Percentiles rank a stretch among this genome's conserved stretches.
phyloP scores from a whole-genome alignment of 2,329 filamentous ascomycete species.

The Ophiostoma angusticollis region DNA sequence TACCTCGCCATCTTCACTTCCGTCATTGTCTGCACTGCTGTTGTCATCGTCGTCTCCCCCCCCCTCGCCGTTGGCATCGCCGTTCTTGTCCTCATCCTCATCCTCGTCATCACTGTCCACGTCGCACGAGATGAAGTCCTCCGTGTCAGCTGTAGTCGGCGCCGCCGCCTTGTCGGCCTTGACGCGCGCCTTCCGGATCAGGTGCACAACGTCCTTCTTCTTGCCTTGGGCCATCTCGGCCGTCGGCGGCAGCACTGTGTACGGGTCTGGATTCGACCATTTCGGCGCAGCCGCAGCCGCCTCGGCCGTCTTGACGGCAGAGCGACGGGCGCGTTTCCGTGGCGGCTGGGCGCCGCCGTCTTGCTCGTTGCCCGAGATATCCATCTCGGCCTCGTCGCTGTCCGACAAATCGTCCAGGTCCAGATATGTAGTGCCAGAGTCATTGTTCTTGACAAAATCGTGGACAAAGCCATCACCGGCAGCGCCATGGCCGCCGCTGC shows the following conservation, averaged over 20 bases:
- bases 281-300: constrained; percentile 38
- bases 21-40: constrained; percentile 1
- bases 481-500: constrained; percentile 15
- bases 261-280: constrained; percentile 95
- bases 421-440: constrained; percentile 38
- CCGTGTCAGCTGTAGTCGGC: constrained; percentile 42
- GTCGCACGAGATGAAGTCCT: constrained; percentile 86
- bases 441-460: constrained; percentile 31
- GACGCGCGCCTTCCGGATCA: constrained; percentile 81
- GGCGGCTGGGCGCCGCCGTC: constrained; percentile 16
- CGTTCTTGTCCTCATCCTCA: constrained; percentile 10
- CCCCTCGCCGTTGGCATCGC: constrained; percentile 1
- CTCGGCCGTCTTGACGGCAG: neutral
- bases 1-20: neutral
- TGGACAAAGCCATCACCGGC: no score
- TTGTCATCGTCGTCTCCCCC: neutral
- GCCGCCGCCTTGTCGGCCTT: constrained; percentile 34
- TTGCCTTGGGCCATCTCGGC: constrained; percentile 51
- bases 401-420: constrained; percentile 46
- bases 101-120: constrained; percentile 41
- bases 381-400: constrained; percentile 52
- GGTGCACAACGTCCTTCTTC: constrained; percentile 74
- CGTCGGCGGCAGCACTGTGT: constrained; percentile 75
- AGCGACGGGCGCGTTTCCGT: constrained; percentile 11
- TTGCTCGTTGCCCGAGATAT: constrained; percentile 40